Conservation (phyloP, 139 green algal genomes). For the Nannochloris sp. region DNA sequence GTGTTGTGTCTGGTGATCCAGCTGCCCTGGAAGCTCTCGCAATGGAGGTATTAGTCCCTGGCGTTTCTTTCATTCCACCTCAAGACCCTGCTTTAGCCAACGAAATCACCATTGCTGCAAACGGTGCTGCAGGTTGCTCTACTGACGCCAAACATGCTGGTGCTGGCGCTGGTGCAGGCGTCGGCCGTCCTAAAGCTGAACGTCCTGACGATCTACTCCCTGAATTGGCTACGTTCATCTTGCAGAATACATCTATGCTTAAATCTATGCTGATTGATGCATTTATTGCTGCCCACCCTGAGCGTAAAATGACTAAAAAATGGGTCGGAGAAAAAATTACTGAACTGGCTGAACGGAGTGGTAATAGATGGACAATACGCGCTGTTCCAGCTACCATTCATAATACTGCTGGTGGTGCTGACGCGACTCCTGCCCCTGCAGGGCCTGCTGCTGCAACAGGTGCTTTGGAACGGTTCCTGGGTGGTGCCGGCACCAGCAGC, state of each 20-base stretch:
- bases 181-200: neutral
- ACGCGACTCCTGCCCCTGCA: neutral
- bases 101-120: neutral
- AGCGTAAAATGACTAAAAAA: slow-evolving; percentile 34
- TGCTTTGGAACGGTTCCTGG: neutral
- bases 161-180: neutral
- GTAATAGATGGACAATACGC: slow-evolving; percentile 4
- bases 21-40: slow-evolving; percentile 8
- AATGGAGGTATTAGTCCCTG: slow-evolving; percentile 4
- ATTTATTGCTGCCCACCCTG: slow-evolving; percentile 34
- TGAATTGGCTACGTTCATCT: slow-evolving; percentile 28
- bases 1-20: neutral
- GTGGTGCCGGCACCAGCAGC: neutral
- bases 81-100: neutral
- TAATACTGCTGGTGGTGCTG: neutral
- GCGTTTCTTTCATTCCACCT: neutral
- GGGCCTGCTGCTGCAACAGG: neutral
- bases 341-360: slow-evolving; percentile 15
- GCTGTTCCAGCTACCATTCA: neutral
- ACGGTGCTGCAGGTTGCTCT: neutral
- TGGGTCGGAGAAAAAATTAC: slow-evolving; percentile 39
- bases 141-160: slow-evolving; percentile 3
- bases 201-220: slow-evolving; percentile 25
- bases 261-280: slow-evolving; percentile 14
- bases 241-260: neutral